phyloP scores from a whole-genome alignment of 352 stramenopile genomes.

The Phytophthora hibernalis region DNA sequence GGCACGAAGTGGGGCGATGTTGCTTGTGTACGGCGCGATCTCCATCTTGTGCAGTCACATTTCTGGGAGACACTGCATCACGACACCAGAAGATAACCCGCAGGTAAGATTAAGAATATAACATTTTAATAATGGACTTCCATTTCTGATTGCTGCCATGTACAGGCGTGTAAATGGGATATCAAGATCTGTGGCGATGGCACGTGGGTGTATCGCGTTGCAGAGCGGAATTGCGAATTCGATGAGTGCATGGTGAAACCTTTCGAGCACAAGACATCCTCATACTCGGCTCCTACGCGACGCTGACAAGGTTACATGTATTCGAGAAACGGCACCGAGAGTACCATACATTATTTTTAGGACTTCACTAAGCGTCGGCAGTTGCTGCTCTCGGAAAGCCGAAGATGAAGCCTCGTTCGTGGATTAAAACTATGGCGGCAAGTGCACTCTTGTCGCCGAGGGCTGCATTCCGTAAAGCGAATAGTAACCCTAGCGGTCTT shows the following conservation, averaged over 20 bases:
- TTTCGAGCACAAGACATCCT: background rate
- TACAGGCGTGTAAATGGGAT: slow-evolving; percentile 66
- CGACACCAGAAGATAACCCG: slow-evolving; percentile 37
- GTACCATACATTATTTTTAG: background rate
- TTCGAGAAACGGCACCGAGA: too few species aligned
- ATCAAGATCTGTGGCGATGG: slow-evolving; percentile 68
- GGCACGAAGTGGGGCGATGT: background rate
- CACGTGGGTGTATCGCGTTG: slow-evolving; percentile 68
- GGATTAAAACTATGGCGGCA: slow-evolving; percentile 34
- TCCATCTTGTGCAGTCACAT: background rate
- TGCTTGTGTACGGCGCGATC: slow-evolving; percentile 5
- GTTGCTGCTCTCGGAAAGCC: slow-evolving; percentile 10
- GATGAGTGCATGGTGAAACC: slow-evolving; percentile 50
- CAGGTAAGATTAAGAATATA: slow-evolving; percentile 36
- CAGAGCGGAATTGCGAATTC: slow-evolving; percentile 56
- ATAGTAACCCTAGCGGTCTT: slow-evolving; percentile 5
- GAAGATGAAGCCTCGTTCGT: slow-evolving; percentile 35
- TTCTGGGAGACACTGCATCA: slow-evolving; percentile 2
- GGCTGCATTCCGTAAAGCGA: slow-evolving; percentile 26
- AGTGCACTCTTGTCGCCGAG: slow-evolving; percentile 32
- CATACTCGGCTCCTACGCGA: background rate
- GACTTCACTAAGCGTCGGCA: slow-evolving; percentile 27
- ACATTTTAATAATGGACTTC: slow-evolving; percentile 1
- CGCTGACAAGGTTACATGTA: background rate
- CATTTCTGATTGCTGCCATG: background rate